Conservation (phyloP, 345 rosid genomes). For the Heritiera littoralis region DNA sequence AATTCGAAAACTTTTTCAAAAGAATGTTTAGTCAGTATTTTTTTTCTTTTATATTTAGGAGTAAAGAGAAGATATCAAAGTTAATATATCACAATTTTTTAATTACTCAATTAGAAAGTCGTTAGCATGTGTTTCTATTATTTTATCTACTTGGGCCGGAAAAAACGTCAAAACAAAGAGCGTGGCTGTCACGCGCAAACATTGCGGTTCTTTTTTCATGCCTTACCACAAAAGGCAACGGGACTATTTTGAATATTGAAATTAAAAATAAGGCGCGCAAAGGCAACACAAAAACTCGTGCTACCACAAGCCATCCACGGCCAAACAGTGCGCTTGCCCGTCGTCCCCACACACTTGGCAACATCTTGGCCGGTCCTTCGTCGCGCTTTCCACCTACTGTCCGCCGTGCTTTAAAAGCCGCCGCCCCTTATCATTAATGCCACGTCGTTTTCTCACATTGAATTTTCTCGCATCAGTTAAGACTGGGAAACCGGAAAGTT, state of each 20-base stretch:
- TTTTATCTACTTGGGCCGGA: too few species aligned
- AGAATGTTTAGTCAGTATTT: too few species aligned
- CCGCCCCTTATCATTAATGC: neutral
- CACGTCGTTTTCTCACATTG: conserved; percentile 27
- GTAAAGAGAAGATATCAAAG: too few species aligned
- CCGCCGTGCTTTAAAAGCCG: neutral
- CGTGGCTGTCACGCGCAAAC: neutral
- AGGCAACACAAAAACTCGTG: conserved; percentile 26
- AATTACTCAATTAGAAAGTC: too few species aligned
- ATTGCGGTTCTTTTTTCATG: neutral
- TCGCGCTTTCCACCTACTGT: neutral
- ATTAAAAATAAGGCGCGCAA: neutral
- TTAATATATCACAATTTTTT: too few species aligned
- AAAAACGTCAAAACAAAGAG: neutral
- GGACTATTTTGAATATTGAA: neutral
- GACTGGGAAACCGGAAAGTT: too few species aligned
- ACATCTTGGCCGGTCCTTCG: conserved; percentile 9
- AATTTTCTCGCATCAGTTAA: neutral
- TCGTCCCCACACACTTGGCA: conserved; percentile 18
- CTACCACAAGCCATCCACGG: conserved; percentile 39
- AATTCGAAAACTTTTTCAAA: too few species aligned
- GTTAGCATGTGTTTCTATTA: too few species aligned
- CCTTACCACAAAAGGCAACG: neutral
- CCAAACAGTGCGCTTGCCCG: conserved; percentile 11
- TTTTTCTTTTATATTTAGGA: too few species aligned